Evolutionary conservation across 345 rosid species (phyloP).

Genomic region (Sonneratia caseolaris): DNA sequence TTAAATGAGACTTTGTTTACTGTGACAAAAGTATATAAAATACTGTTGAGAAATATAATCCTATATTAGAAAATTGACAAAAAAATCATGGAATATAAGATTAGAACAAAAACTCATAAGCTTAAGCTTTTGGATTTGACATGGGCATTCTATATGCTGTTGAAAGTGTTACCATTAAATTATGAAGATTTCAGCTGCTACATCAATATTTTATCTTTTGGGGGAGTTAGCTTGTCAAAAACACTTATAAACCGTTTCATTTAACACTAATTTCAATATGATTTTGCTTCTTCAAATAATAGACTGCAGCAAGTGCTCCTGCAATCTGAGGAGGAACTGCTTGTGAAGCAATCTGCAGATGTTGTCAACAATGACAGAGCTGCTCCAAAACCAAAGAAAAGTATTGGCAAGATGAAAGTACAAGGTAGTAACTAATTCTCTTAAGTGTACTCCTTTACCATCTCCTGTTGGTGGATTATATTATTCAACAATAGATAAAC

Average conservation of each 20-base stretch:
- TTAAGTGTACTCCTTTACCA: neutral
- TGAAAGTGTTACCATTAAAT: too few species aligned
- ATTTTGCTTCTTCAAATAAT: neutral
- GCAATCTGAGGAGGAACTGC: conserved; percentile 90
- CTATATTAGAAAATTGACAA: too few species aligned
- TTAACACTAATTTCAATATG: neutral
- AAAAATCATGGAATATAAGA: too few species aligned
- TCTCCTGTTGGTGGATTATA: conserved; percentile 1
- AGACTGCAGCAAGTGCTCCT: conserved; percentile 72
- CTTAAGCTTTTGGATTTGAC: too few species aligned
- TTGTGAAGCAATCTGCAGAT: conserved; percentile 57
- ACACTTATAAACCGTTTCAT: neutral
- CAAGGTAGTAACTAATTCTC: conserved; percentile 48
- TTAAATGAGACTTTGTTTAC: neutral
- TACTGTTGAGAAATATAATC: too few species aligned
- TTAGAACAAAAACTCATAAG: too few species aligned
- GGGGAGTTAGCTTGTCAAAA: neutral
- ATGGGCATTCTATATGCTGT: too few species aligned
- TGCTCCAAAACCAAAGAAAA: conserved; percentile 70
- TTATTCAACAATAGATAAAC: conserved; percentile 9
- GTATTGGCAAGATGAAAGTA: conserved; percentile 85
- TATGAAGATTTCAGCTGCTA: neutral
- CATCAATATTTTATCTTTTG: conserved; percentile 6
- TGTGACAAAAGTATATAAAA: too few species aligned
- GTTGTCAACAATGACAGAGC: conserved; percentile 38